Conservation (phyloP, 805 yeast species). For the Myxozyma neglecta region DNA sequence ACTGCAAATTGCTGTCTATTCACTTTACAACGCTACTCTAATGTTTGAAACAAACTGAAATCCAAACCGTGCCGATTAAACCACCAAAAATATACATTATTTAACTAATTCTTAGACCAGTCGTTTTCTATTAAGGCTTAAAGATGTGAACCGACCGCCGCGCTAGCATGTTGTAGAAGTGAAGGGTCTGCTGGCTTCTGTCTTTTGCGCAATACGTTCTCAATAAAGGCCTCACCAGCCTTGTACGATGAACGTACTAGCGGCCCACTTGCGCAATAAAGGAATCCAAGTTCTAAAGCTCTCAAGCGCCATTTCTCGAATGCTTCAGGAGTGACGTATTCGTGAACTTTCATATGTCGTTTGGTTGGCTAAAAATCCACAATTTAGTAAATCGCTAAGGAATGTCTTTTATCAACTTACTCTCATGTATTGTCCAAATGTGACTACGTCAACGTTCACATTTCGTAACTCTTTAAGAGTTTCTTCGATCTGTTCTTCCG, state of each 20-base stretch:
- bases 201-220: slow-evolving; percentile 83
- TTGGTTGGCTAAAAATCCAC: slow-evolving; percentile 88
- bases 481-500: slow-evolving; percentile 81
- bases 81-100: background rate
- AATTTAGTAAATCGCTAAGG: background rate
- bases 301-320: slow-evolving; percentile 89
- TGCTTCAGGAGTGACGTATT: slow-evolving; percentile 89
- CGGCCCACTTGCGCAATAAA: slow-evolving; percentile 97
- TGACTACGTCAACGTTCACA: slow-evolving; percentile 85
- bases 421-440: slow-evolving; percentile 84
- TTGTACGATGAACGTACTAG: slow-evolving; percentile 93
- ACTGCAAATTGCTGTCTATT: too few relatives aligned
- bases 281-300: slow-evolving; percentile 85
- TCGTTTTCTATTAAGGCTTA: background rate
- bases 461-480: slow-evolving; percentile 75
- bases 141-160: background rate
- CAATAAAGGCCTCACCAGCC: slow-evolving; percentile 97
- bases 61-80: too few relatives aligned
- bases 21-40: too few relatives aligned
- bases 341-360: slow-evolving; percentile 97
- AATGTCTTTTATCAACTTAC: slow-evolving; percentile 1
- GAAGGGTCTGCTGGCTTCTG: slow-evolving; percentile 29
- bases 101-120: background rate
- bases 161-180: background rate
- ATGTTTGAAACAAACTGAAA: too few relatives aligned